Percentiles rank a stretch among this genome's conserved stretches.
phyloP scores from a whole-genome alignment of 805 yeast species.

The Ogataea degrootiae region DNA sequence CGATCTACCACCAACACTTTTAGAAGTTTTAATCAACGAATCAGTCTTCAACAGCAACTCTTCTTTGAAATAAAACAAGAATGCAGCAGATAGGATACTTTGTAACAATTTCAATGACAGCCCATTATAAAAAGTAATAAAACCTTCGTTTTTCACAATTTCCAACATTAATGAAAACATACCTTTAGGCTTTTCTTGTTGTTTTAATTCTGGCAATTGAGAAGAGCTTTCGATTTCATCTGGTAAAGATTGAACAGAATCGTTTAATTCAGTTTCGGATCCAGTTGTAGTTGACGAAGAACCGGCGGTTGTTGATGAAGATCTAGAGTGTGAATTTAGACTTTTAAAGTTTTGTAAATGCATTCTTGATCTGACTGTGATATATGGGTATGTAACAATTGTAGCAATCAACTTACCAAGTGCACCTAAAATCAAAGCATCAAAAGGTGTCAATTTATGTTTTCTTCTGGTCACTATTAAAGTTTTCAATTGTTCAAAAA shows the following conservation, averaged over 20 bases:
- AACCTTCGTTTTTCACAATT: slow-evolving; percentile 66
- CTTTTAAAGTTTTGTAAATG: slow-evolving; percentile 49
- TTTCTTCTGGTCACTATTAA: slow-evolving; percentile 47
- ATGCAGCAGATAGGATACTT: slow-evolving; percentile 83
- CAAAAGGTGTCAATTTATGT: slow-evolving; percentile 58
- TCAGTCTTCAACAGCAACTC: slow-evolving; percentile 64
- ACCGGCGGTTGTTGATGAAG: slow-evolving; percentile 7
- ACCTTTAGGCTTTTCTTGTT: slow-evolving; percentile 24
- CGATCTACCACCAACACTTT: background rate
- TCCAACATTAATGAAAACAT: slow-evolving; percentile 49
- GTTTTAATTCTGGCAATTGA: slow-evolving; percentile 15
- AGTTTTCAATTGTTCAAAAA: slow-evolving; percentile 82
- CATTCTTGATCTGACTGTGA: slow-evolving; percentile 85
- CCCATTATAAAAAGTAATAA: slow-evolving; percentile 77
- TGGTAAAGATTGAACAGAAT: slow-evolving; percentile 20
- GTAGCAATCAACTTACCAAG: slow-evolving; percentile 89
- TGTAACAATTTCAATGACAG: slow-evolving; percentile 74
- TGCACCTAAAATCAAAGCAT: slow-evolving; percentile 86
- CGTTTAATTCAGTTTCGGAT: slow-evolving; percentile 8
- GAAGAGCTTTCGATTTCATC: slow-evolving; percentile 16
- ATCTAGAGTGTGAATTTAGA: slow-evolving; percentile 4
- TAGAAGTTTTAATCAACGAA: slow-evolving; percentile 38
- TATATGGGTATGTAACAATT: slow-evolving; percentile 82
- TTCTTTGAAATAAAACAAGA: slow-evolving; percentile 86
- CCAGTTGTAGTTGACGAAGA: slow-evolving; percentile 7